A percentile compares a stretch with the other conserved stretches of the same genome.
These are phyloP conservation scores for Blastocystis sp. DNA, from an alignment of 352 stramenopile genomes.

Conservation along the genomic window DNA sequence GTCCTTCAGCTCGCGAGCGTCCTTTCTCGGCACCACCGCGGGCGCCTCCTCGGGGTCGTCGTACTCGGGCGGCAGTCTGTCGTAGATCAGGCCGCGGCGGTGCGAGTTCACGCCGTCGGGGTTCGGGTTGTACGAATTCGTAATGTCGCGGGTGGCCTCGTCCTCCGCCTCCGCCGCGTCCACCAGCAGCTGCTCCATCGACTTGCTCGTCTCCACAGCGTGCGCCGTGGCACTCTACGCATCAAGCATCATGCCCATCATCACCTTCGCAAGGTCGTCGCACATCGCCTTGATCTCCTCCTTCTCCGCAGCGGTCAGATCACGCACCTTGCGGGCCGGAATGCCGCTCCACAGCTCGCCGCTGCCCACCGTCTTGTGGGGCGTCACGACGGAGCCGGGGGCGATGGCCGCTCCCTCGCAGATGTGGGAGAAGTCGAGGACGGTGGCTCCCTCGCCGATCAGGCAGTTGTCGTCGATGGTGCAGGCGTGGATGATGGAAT, in stretches of 20 bases:
- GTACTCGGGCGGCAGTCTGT: conserved; percentile 56
- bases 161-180: conserved; percentile 47
- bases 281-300: not conserved
- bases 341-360: conserved; percentile 77
- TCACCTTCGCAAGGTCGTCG: not conserved
- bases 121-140: conserved; percentile 42
- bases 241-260: conserved; percentile 3
- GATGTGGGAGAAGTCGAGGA: conserved; percentile 85
- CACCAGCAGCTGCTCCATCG: conserved; percentile 13
- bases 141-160: conserved; percentile 18
- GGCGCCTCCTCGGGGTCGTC: conserved; percentile 32
- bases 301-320: conserved; percentile 35
- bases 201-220: conserved; percentile 46
- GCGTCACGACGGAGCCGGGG: conserved; percentile 85
- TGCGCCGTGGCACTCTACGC: not conserved
- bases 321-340: conserved; percentile 56
- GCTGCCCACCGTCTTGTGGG: conserved; percentile 80
- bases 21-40: conserved; percentile 28
- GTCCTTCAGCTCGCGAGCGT: too few relatives aligned
- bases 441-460: conserved; percentile 89
- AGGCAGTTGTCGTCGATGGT: conserved; percentile 90
- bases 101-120: conserved; percentile 44
- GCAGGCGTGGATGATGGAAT: conserved; percentile 79
- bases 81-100: conserved; percentile 64
- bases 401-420: conserved; percentile 88